A percentile compares a stretch with the other conserved stretches of the same genome.
phyloP scores from a whole-genome alignment of 768 basidiomycete genomes.

The Clitopilus hobsonii region DNA sequence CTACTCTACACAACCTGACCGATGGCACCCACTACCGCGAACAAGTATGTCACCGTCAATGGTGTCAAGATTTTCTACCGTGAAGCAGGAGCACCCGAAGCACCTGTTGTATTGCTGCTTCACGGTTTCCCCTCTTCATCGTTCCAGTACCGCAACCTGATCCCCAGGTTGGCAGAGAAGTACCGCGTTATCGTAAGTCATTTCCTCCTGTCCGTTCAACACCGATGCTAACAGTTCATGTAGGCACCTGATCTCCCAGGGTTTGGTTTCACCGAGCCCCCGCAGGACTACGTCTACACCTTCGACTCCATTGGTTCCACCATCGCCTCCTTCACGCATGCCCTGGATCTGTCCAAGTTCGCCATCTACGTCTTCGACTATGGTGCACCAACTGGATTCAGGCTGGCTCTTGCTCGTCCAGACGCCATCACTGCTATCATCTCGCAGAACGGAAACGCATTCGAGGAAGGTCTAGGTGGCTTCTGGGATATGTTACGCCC shows the following conservation, averaged over 20 bases:
- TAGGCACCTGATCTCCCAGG: constrained; percentile 48
- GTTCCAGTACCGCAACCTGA: constrained; percentile 43
- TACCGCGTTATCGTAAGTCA: constrained; percentile 33
- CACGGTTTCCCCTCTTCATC: constrained; percentile 50
- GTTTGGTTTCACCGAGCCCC: constrained; percentile 41
- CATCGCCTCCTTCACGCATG: constrained; percentile 36
- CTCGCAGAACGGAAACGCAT: constrained; percentile 46
- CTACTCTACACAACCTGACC: neutral
- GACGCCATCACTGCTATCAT: constrained; percentile 38
- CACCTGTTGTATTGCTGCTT: constrained; percentile 35
- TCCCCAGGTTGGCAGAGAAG: constrained; percentile 31
- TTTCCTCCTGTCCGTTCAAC: neutral
- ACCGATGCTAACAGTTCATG: neutral
- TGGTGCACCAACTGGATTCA: constrained; percentile 33
- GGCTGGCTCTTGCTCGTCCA: constrained; percentile 37
- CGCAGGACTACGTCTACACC: constrained; percentile 29
- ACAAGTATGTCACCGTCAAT: constrained; percentile 11
- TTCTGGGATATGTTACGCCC: constrained; percentile 31
- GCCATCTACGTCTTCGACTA: constrained; percentile 48
- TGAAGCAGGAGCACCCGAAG: constrained; percentile 26
- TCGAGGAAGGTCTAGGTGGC: constrained; percentile 35
- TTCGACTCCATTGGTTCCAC: constrained; percentile 37
- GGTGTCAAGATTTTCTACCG: constrained; percentile 40
- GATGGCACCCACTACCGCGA: neutral
- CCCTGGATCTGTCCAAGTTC: constrained; percentile 31